Evolutionary conservation across 129 eudicot genomes (phyloP).

Genomic region (Apium graveolens): DNA sequence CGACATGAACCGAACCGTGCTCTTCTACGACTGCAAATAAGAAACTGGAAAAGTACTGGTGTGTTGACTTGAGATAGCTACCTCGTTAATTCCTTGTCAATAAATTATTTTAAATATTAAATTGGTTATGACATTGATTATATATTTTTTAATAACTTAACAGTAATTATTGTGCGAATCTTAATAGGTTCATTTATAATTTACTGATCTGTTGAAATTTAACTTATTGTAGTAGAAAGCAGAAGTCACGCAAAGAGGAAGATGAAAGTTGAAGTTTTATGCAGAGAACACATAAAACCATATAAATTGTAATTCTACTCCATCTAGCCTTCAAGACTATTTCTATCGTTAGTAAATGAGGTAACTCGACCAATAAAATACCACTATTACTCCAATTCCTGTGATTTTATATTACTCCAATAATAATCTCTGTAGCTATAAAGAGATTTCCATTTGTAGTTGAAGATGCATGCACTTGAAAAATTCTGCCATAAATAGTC

Average conservation of each 20-base stretch:
- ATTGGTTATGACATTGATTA: too few species aligned
- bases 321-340: background rate
- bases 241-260: background rate
- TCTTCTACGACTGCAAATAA: too few species aligned
- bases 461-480: background rate
- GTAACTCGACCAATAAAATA: background rate
- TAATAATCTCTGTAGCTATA: background rate
- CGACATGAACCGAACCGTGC: too few species aligned
- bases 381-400: background rate
- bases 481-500: background rate
- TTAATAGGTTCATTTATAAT: background rate
- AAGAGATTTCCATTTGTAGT: background rate
- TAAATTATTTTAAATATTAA: too few species aligned
- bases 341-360: background rate
- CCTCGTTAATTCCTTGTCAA: too few species aligned
- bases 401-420: background rate
- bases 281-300: slow-evolving; percentile 1
- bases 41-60: too few species aligned
- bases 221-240: background rate
- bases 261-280: background rate
- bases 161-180: background rate
- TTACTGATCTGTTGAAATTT: background rate
- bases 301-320: background rate
- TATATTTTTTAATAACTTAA: too few species aligned
- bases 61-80: too few species aligned